phyloP scores from a whole-genome alignment of 1,139 yeast genomes.

The Citeromyces siamensis region DNA sequence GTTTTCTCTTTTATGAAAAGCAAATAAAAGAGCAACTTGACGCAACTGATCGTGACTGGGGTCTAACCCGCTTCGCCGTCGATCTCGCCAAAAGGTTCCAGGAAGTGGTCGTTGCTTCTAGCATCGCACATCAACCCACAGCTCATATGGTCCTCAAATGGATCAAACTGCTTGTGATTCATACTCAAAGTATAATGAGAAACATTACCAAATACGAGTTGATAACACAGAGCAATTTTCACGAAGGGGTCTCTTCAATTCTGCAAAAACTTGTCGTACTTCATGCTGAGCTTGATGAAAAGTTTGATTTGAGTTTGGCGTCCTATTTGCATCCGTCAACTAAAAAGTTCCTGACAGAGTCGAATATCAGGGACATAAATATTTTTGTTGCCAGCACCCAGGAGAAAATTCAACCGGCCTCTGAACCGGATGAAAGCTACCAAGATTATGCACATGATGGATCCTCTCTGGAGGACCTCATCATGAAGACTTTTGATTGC shows the following conservation, averaged over 20 bases:
- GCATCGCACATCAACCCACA: slow-evolving; percentile 9
- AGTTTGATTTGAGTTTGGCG: slow-evolving; percentile 14
- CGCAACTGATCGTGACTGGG: slow-evolving; percentile 12
- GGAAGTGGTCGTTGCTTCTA: slow-evolving; percentile 10
- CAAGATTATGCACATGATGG: slow-evolving; percentile 5
- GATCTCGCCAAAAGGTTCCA: slow-evolving; percentile 10
- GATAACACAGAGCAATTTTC: slow-evolving; percentile 4
- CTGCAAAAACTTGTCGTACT: slow-evolving; percentile 7
- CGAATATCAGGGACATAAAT: slow-evolving; percentile 11
- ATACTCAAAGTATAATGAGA: slow-evolving; percentile 7
- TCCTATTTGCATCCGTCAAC: slow-evolving; percentile 21
- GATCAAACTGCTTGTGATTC: slow-evolving; percentile 16
- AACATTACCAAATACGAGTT: neutral
- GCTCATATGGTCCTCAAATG: slow-evolving; percentile 16
- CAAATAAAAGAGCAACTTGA: slow-evolving; percentile 7
- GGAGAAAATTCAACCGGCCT: slow-evolving; percentile 10
- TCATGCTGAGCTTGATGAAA: slow-evolving; percentile 12
- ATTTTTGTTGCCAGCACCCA: neutral
- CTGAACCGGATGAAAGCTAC: neutral
- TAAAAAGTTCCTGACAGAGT: slow-evolving; percentile 16
- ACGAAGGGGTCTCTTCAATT: slow-evolving; percentile 4
- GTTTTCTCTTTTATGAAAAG: neutral
- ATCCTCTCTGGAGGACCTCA: slow-evolving; percentile 17
- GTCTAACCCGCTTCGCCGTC: slow-evolving; percentile 10
- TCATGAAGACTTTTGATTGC: slow-evolving; percentile 20